Evolutionary conservation across 2,329 filamentous ascomycete genomes (phyloP), one percentile per base, ranked within the genome.

Genomic region (Sphaerostilbella broomeana): DNA sequence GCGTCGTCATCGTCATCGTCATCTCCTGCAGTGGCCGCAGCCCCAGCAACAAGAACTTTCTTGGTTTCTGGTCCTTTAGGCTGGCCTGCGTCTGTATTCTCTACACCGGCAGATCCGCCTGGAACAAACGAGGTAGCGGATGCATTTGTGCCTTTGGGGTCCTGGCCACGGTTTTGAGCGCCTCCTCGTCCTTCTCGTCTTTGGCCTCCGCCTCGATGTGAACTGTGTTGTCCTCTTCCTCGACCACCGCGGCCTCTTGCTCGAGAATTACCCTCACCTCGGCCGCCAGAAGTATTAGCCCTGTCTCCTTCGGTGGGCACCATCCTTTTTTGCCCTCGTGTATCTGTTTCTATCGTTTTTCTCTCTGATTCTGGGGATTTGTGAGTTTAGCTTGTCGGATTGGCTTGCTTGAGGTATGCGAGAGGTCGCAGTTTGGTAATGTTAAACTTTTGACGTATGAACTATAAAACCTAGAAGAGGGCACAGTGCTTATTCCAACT

Each of bases 1-100:
- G 73, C 81, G 40, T 88, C 84, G 19, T 74, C 75, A 33, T 75
- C 75, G 3, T 62, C 67, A 45, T 62, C 56, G 35, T 51, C 56
- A 35, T 45, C 49, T 9, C 53, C n/a, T n/a, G n/a, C 53, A 28
- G 54, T 45, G 7, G 52, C 49, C 37, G 51, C 46, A 24, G 52
- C 50, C 21, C 39, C 46, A 17, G 56, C 31, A 22, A 50, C 60
- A 50, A 43, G 57, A 52, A 43, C 64, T 54, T 34, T 38, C 29
- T 36, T 38, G 13, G 17, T 32, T 1, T 20, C 41, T 10, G 34
- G 8, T 13, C n/a, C n/a, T n/a, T n/a, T n/a, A n/a, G n/a, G n/a
- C n/a, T n/a, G n/a, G n/a, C n/a, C 20, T 15, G 11, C 21, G 6
- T 16, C 13, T 9, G 5, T 22, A 2, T n/a, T 8, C 7, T 19